Conservation (phyloP, 352 stramenopile genomes). For the Phytophthora lateralis region DNA sequence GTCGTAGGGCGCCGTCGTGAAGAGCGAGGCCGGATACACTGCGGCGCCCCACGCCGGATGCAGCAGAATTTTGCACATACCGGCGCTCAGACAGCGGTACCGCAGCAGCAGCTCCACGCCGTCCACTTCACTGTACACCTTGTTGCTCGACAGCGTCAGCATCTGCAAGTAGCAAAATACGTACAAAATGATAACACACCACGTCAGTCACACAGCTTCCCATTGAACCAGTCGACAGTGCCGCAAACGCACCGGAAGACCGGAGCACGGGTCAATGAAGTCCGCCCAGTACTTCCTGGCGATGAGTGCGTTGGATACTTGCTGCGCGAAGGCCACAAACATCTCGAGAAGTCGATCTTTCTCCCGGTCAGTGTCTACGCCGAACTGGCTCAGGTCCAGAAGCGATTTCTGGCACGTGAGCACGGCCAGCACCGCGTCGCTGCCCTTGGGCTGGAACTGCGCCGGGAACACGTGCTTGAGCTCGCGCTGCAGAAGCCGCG, state of each 20-base stretch:
- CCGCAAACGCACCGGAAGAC: constrained; percentile 78
- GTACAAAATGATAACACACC: neutral
- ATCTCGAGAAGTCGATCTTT: constrained; percentile 96
- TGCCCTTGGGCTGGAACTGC: constrained; percentile 44
- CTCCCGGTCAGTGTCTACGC: constrained; percentile 92
- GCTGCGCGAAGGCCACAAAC: constrained; percentile 93
- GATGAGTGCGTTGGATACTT: constrained; percentile 82
- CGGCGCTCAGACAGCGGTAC: constrained; percentile 87
- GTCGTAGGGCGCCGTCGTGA: constrained; percentile 92
- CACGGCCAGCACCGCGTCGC: constrained; percentile 80
- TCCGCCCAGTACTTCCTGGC: constrained; percentile 93
- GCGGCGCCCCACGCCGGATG: constrained; percentile 95
- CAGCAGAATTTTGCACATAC: constrained; percentile 96
- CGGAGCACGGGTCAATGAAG: constrained; percentile 98
- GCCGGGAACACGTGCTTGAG: constrained; percentile 82
- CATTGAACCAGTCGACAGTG: too few species aligned
- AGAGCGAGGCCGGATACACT: constrained; percentile 97
- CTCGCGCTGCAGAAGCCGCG: constrained; percentile 74
- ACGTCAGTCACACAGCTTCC: neutral
- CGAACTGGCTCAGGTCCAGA: constrained; percentile 95
- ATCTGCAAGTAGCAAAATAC: constrained; percentile 56
- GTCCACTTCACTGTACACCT: constrained; percentile 97
- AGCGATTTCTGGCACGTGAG: constrained; percentile 94
- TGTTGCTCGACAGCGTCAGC: constrained; percentile 91
- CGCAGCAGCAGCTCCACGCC: constrained; percentile 90